A percentile compares a stretch with the other conserved stretches of the same genome.
These are phyloP conservation scores for Candida fluviatilis DNA, from an alignment of 805 yeast species.

Conservation along the genomic window DNA sequence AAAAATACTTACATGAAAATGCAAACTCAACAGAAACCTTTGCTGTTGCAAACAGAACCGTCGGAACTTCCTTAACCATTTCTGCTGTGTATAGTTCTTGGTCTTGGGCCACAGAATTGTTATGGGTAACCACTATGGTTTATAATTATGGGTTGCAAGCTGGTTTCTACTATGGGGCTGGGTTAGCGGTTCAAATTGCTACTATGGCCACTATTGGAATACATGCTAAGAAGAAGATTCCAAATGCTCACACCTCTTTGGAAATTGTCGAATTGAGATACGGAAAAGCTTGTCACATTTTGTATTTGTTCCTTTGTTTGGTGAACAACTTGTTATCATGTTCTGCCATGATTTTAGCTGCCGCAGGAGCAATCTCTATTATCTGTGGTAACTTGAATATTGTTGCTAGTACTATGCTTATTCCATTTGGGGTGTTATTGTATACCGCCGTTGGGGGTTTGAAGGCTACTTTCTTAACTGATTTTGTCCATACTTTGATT, in stretches of 20 bases:
- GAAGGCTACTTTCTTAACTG: constrained; percentile 49
- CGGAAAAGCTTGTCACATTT: constrained; percentile 19
- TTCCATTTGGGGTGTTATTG: constrained; percentile 36
- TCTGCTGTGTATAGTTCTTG: constrained; percentile 23
- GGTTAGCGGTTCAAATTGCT: constrained; percentile 23
- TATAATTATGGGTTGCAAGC: constrained; percentile 22
- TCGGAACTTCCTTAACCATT: constrained; percentile 19
- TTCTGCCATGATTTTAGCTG: constrained; percentile 24
- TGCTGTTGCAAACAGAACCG: constrained; percentile 23
- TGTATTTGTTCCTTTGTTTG: constrained; percentile 22
- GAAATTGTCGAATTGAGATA: constrained; percentile 26
- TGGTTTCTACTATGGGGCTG: constrained; percentile 22
- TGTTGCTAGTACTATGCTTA: constrained; percentile 24
- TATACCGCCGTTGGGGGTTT: constrained; percentile 50
- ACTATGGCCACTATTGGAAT: constrained; percentile 22
- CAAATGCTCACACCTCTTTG: constrained; percentile 25
- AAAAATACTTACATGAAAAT: constrained; percentile 21
- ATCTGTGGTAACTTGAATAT: constrained; percentile 25
- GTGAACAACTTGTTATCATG: constrained; percentile 22
- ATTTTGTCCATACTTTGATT: constrained; percentile 30
- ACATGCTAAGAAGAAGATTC: constrained; percentile 24
- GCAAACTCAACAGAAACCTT: constrained; percentile 24
- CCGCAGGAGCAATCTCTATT: constrained; percentile 23
- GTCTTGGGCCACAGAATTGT: constrained; percentile 27
- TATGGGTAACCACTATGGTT: constrained; percentile 22